These are phyloP conservation scores for Penicillium macrosclerotiorum DNA, from an alignment of 495 filamentous ascomycete genomes.

Conservation along the genomic window DNA sequence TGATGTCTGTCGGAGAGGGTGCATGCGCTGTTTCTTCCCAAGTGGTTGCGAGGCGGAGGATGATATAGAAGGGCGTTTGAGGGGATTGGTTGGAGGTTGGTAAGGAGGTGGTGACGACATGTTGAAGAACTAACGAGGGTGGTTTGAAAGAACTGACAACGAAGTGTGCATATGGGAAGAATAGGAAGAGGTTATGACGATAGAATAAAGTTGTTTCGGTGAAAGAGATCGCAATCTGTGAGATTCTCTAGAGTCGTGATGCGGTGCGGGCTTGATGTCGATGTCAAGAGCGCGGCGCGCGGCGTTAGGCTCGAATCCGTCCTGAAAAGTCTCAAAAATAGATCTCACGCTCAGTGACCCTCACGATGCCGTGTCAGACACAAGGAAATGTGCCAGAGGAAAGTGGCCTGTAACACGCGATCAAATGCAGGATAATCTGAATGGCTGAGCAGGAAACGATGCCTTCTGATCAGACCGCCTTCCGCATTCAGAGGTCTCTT, in stretches of 20 bases:
- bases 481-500: neutral
- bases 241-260: neutral
- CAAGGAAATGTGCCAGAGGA: neutral
- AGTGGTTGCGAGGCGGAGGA: slow-evolving; percentile 35
- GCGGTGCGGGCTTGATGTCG: neutral
- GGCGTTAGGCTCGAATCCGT: neutral
- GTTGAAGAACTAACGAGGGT: slow-evolving; percentile 11
- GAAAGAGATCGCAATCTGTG: neutral
- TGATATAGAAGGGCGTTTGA: slow-evolving; percentile 46
- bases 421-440: neutral
- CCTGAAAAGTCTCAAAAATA: too few species aligned
- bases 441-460: too few species aligned
- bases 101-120: slow-evolving; percentile 49
- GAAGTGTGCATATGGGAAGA: too few species aligned
- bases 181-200: neutral
- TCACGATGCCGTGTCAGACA: too few species aligned
- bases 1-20: slow-evolving; percentile 86
- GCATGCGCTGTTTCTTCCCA: slow-evolving; percentile 44
- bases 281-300: neutral
- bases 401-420: neutral
- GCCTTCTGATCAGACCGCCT: slow-evolving; percentile 10
- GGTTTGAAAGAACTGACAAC: too few species aligned
- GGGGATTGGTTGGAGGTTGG: slow-evolving; percentile 31
- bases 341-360: too few species aligned
- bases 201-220: neutral